Percentiles rank a stretch among this genome's conserved stretches.
Conservation (phyloP, 2,329 filamentous ascomycete species). For the Meredithiella fracta region DNA sequence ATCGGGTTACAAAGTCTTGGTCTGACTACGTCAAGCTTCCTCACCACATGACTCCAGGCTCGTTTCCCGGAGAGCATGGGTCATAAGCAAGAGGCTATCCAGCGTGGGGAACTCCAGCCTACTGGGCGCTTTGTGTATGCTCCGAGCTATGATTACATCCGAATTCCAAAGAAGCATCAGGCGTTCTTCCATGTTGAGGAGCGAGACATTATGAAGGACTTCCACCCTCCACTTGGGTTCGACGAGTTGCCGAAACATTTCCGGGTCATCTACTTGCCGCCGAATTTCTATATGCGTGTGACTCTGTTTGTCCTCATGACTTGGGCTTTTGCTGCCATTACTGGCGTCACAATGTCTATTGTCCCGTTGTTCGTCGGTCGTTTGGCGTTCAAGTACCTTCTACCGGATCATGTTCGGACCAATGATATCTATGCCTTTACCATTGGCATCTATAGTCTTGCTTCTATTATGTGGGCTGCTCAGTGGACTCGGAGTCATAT, state of each 20-base stretch:
- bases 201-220: background rate
- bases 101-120: slow-evolving; percentile 30
- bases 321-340: slow-evolving; percentile 83
- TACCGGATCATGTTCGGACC: slow-evolving; percentile 55
- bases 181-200: slow-evolving; percentile 66
- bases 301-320: slow-evolving; percentile 76
- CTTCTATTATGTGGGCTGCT: slow-evolving; percentile 43
- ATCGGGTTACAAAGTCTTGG: background rate
- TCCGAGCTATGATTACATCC: slow-evolving; percentile 89
- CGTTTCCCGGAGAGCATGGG: background rate
- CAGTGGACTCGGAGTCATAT: slow-evolving; percentile 21
- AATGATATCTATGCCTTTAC: slow-evolving; percentile 97
- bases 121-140: slow-evolving; percentile 77
- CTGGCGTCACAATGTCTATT: slow-evolving; percentile 72
- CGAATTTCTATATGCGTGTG: slow-evolving; percentile 65
- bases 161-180: slow-evolving; percentile 66
- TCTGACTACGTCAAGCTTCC: background rate
- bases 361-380: slow-evolving; percentile 75
- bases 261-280: slow-evolving; percentile 64
- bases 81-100: background rate
- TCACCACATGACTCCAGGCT: background rate
- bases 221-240: slow-evolving; percentile 19
- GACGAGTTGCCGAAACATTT: slow-evolving; percentile 45
- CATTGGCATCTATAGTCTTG: slow-evolving; percentile 69
- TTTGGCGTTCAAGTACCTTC: slow-evolving; percentile 52